Evolutionary conservation across 148 eudicot genomes (phyloP), one percentile per base, ranked within the genome.

Genomic region (Oxyria digyna): DNA sequence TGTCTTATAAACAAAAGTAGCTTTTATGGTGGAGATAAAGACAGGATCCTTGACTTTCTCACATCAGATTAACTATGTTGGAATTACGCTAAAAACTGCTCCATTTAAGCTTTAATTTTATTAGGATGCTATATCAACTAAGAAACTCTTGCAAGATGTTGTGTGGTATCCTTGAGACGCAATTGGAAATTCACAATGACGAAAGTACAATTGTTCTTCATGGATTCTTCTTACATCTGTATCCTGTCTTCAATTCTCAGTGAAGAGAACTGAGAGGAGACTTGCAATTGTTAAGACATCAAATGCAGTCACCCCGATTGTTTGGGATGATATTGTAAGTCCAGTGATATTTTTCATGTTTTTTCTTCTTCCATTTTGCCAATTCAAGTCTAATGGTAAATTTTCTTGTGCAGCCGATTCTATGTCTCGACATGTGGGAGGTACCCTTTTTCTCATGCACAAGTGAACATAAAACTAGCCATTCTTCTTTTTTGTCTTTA

Each of bases 371-470:
- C 45, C 13, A 33, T 40, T 33, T 57, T 31, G 17, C 31, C 52
- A 57, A 38, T 49, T 17, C 9, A 21, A 12, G 21, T 55, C 24
- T 42, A 31, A 73, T 38, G 4, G 14, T 31, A 27, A 6, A 21
- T 29, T 73, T 77, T 71, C 69, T 74, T 75, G n/a, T 80, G 82
- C 98, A 93, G 98, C 98, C 96, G 17, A 48, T 93, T 59, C 35
- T 85, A 75, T 69, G 89, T 79, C 72, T 93, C 81, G 95, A 93
- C 76, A 54, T 93, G 87, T 93, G 98, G 98, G 98, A 93, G 91
- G 98, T 93, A 85, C 43, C 43, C 21, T 74, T 42, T 68, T 70
- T 45, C 18, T 45, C 49, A 45, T 45, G 49, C 49, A 45, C 18
- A n/a, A 14, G 18, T 45, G 41, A 59, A 31, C 7, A 27, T 15